Evolutionary conservation across 2,329 filamentous ascomycete genomes (phyloP), one percentile per base, ranked within the genome.

Genomic region (Xylaria polymorpha): DNA sequence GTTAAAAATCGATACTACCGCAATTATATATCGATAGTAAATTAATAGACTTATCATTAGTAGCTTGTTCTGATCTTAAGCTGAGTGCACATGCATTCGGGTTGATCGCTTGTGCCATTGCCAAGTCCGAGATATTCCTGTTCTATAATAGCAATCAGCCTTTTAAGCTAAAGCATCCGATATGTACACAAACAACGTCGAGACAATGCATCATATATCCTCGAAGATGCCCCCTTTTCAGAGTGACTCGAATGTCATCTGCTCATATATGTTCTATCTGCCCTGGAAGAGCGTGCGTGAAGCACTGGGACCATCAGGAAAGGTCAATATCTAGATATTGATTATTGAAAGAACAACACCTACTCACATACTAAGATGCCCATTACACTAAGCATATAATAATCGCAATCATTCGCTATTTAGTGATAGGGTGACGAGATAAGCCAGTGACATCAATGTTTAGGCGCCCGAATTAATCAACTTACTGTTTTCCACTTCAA

Each of bases 381-480:
- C 7, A 8, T 59, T 59, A 6, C 29, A 29, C 37, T 15, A 9
- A 29, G 15, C 7, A 14, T 43, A 12, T 18, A 25, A 25, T 32
- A 35, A 53, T 32, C n/a, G 14, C 7, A 20, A n/a, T 35, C 7
- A 14, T 25, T 7, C 12, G 44, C 10, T 15, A 25, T 66, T 22
- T 7, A 1, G 4, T n/a, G 37, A 39, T 41, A 41, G 6, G 7
- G 12, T 32, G n/a, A 46, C 53, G 56, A 46, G 39, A 48, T 66
- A 25, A 61, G 29, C 22, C 44, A 39, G 41, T 15, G 25, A 51
- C 15, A 32, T 51, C 48, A 32, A 32, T 4, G n/a, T 39, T 20
- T 32, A 56, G 14, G 41, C 10, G 39, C 53, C 32, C 41, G 32
- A 61, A 43, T 57, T 32, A 57, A 50, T 57, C 41, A 57, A 50